These are phyloP conservation scores for Apostasia ramifera DNA, from an alignment of 106 monocot genomes.

Conservation along the genomic window DNA sequence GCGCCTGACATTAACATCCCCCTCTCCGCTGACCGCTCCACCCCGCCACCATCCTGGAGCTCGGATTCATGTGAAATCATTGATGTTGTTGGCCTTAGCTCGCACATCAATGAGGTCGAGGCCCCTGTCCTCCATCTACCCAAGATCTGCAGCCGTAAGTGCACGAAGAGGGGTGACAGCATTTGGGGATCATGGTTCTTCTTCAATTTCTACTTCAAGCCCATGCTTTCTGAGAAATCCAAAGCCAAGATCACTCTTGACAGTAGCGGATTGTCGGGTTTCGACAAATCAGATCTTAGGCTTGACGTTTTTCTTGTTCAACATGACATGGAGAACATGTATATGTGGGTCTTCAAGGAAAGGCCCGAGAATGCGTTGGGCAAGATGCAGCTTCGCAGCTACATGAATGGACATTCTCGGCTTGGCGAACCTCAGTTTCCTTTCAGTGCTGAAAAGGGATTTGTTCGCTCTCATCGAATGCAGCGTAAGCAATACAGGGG, in stretches of 20 bases:
- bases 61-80: conserved; percentile 23
- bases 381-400: conserved; percentile 43
- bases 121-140: conserved; percentile 15
- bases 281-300: conserved; percentile 26
- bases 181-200: conserved; percentile 45
- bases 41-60: conserved; percentile 22
- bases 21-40: conserved; percentile 32
- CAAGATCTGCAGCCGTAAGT: conserved; percentile 16
- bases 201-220: conserved; percentile 42
- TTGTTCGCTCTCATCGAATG: conserved; percentile 36
- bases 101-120: conserved; percentile 27
- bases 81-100: conserved; percentile 19
- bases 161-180: conserved; percentile 28
- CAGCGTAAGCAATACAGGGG: conserved; percentile 40
- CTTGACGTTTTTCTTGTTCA: conserved; percentile 32
- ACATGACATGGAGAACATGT: conserved; percentile 50
- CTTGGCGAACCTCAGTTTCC: conserved; percentile 34
- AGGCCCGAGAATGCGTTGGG: conserved; percentile 33
- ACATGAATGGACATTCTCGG: conserved; percentile 41
- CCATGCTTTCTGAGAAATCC: conserved; percentile 22
- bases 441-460: conserved; percentile 27
- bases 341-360: conserved; percentile 47
- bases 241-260: conserved; percentile 20
- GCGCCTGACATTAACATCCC: conserved; percentile 50
- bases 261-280: conserved; percentile 9